These are phyloP conservation scores for Lolium multiflorum DNA, from an alignment of 176 grass and related monocot species.

Conservation along the genomic window DNA sequence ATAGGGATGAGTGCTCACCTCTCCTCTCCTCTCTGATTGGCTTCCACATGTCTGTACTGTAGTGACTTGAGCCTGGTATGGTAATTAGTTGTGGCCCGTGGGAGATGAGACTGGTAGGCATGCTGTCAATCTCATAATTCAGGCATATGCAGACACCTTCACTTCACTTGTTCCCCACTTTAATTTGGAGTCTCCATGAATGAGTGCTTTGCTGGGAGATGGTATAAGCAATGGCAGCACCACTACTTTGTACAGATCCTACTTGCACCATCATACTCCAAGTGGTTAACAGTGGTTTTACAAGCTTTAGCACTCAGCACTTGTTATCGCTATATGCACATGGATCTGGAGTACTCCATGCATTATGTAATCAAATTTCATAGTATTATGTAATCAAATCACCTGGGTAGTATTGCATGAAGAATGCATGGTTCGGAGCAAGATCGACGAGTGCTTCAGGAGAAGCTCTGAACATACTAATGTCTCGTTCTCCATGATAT, in stretches of 20 bases:
- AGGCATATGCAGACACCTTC: background rate
- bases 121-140: background rate
- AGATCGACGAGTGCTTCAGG: background rate
- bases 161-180: background rate
- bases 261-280: background rate
- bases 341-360: too few species aligned
- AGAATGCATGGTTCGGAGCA: background rate
- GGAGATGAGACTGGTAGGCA: background rate
- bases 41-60: slow-evolving; percentile 50
- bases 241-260: slow-evolving; percentile 24
- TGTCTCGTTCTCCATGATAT: background rate
- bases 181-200: background rate
- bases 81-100: slow-evolving; percentile 21
- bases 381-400: too few species aligned
- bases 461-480: background rate
- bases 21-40: slow-evolving; percentile 40
- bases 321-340: background rate
- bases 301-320: background rate
- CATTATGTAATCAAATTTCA: too few species aligned
- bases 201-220: slow-evolving; percentile 29
- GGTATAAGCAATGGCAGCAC: slow-evolving; percentile 12
- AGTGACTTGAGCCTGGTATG: slow-evolving; percentile 51
- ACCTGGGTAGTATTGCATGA: too few species aligned
- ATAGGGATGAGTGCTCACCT: slow-evolving; percentile 25
- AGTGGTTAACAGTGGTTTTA: slow-evolving; percentile 12